Base-by-base conservation (phyloP, 805 yeast species). In the Vanderwaltozyma tropicalis region DNA sequence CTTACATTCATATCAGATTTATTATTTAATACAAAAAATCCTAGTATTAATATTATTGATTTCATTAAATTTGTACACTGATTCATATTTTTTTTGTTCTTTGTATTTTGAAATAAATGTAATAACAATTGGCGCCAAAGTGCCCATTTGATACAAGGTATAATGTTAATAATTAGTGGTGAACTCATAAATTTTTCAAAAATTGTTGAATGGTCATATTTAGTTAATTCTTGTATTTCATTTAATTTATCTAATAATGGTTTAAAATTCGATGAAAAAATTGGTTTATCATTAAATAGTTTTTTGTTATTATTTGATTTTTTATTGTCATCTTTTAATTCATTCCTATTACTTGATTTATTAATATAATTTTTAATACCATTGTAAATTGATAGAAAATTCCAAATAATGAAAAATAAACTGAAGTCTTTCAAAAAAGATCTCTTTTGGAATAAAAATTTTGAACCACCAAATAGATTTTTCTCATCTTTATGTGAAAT, bases 81-180 rank as follows among this genome's bases (percentile, higher is more conserved):
- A 25, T 35, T 20, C 19, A 25, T 18, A 15, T 33, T 29, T 20
- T 40, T 18, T 28, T 21, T 20, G 4, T 15, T 15, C 21, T 20
- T 28, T 34, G 17, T 34, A 25, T 22, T 36, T 35, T 20, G 44
- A 17, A 41, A 35, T 15, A 44, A 28, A 17, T 32, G 22, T 41
- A 35, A 35, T 2, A 48, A 35, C 6, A 49, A 32, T 31, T 49
- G 53, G 30, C 56, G 45, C 59, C 58, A 53, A 3, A 50, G 27
- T 4, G 56, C 39, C 59, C 59, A 54, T 43, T 49, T 48, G 5
- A 54, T 16, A 28, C 53, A 40, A 10, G 52, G 52, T 4, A 43
- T 21, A 3, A 53, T 41, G 32, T 52, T 52, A 11, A 40, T 38
- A 9, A 50, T 41, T 11, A 52, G n/a, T 20, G 43, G 41, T 6